A percentile compares a stretch with the other conserved stretches of the same genome.
Evolutionary conservation across 176 grass and related monocot genomes (phyloP).

Genomic region (Oryza glaberrima): DNA sequence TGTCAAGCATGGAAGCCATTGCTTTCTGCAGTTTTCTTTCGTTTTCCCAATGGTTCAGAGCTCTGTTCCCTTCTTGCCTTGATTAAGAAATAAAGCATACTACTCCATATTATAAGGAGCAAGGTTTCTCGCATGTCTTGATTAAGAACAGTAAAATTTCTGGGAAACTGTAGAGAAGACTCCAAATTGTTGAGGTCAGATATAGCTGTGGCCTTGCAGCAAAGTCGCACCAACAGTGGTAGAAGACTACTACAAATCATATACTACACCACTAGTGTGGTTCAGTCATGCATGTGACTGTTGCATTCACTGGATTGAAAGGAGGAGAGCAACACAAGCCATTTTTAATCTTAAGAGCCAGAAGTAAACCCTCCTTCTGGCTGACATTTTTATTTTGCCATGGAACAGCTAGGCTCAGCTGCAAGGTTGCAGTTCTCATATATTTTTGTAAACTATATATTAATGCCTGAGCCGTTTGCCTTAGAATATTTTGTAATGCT

Average conservation of each 20-base stretch:
- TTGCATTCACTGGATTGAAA: not conserved
- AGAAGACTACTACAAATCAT: not conserved
- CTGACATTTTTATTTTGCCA: not conserved
- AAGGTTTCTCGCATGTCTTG: constrained; percentile 9
- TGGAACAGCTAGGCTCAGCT: not conserved
- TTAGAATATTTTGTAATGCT: not conserved
- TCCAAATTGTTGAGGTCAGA: constrained; percentile 3
- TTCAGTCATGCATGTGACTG: not conserved
- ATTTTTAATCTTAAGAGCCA: not conserved
- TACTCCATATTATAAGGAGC: not conserved
- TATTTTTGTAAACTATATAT: not conserved
- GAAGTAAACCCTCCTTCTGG: not conserved
- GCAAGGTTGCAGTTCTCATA: not conserved
- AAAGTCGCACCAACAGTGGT: not conserved
- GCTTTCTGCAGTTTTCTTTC: constrained; percentile 16
- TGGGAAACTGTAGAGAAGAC: not conserved
- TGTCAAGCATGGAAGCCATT: not conserved
- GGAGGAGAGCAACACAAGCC: not conserved
- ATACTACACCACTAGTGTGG: not conserved
- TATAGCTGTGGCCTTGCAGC: constrained; percentile 4
- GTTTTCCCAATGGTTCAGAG: not conserved
- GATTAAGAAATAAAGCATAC: not conserved
- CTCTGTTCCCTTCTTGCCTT: not conserved
- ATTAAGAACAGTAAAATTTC: not conserved
- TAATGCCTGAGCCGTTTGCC: not conserved